Base-by-base conservation (phyloP, 208 protist species). In the Wallacemonas sp. region DNA sequence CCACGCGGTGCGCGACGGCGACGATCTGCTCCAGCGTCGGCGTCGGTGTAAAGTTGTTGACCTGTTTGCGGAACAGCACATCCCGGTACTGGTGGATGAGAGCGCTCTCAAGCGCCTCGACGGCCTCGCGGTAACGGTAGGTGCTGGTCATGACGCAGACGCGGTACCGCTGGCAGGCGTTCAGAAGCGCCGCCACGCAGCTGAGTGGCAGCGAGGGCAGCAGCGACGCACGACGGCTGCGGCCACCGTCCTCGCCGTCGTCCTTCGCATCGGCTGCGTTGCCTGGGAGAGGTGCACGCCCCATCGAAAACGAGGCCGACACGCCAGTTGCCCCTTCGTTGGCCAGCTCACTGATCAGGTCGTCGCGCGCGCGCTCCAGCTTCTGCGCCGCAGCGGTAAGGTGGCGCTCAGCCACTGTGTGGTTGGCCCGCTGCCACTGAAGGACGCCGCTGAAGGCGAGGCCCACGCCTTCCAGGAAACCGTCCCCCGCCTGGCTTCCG, bases 61-160 rank as follows among this genome's bases (percentile, higher is more conserved):
- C 27, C 67, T 96, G 68, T 73, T 97, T 97, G 24, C 92, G 73
- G 42, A 68, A 69, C 26, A 97, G 76, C 13, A 83, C 63, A 67
- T 97, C 93, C 24, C 63, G 58, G 71, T 95, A 85, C 44, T 81
- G 77, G 39, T 85, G 66, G 21, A 81, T 78, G 15, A 92, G 76
- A 33, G 68, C 71, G 58, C 72, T 59, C 76, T 97, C 93, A 12
- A 94, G 76, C 21, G 83, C 64, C 71, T 96, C 93, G 15, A 97
- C 66, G 10, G 87, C 90, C 34, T 95, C 89, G 29, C 83, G 74
- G 72, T 97, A 96, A 61, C 90, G 87, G 76, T 91, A 97, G 32
- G 79, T 92, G 61, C 65, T 76, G 38, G 85, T 79, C 30, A 93
- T 73, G 46, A 89, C 71, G 41, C 63, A 82, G 24, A 94, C 76